phyloP scores from a whole-genome alignment of 2,329 filamentous ascomycete genomes.

The Chaetomium sp. region DNA sequence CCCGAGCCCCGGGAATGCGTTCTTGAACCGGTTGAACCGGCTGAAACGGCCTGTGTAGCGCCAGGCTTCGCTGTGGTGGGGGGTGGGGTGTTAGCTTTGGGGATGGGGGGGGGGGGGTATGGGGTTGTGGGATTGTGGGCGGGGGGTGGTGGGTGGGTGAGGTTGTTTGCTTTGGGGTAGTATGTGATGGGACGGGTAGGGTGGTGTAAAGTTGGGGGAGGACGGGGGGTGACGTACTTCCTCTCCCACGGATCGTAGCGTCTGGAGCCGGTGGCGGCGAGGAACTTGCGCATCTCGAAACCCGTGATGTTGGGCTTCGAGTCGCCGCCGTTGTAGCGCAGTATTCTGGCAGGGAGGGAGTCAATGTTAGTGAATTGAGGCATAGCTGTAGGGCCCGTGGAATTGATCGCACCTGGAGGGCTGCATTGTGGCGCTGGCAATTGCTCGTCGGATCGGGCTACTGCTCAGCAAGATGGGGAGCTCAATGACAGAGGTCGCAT shows the following conservation, averaged over 20 bases:
- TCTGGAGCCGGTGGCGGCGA: constrained; percentile 65
- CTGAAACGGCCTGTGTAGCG: constrained; percentile 88
- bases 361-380: neutral
- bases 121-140: neutral
- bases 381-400: neutral
- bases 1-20: constrained; percentile 84
- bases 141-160: neutral
- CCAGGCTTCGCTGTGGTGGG: constrained; percentile 78
- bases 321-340: constrained; percentile 52
- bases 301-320: constrained; percentile 78
- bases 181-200: neutral
- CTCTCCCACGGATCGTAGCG: constrained; percentile 69
- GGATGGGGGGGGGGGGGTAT: neutral
- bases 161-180: constrained; percentile 62
- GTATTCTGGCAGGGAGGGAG: constrained; percentile 46
- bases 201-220: neutral
- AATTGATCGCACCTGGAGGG: constrained; percentile 35
- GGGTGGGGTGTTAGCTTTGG: neutral
- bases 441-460: constrained; percentile 28
- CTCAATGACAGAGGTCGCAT: constrained; percentile 20
- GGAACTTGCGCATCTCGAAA: constrained; percentile 84
- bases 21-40: constrained; percentile 85
- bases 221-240: constrained; percentile 51
- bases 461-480: constrained; percentile 23
- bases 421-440: constrained; percentile 38